Evolutionary conservation across 2,329 filamentous ascomycete genomes (phyloP).

Genomic region (Claviceps sorghi): DNA sequence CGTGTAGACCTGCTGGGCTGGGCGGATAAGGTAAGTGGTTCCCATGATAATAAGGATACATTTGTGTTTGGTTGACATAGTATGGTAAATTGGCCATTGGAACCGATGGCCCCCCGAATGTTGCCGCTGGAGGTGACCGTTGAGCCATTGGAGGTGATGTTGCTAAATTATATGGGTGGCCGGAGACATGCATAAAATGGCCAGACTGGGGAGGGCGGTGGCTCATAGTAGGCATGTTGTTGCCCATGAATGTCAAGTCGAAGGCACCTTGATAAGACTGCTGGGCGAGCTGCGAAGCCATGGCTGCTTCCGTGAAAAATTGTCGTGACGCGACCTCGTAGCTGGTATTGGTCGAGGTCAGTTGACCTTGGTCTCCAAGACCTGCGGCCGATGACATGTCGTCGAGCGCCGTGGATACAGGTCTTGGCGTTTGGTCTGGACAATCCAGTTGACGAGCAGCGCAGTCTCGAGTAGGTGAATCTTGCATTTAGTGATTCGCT

Average conservation of each 20-base stretch:
- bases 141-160: constrained; percentile 24
- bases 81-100: constrained; percentile 28
- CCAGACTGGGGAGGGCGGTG: constrained; percentile 19
- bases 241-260: constrained; percentile 32
- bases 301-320: constrained; percentile 23
- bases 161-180: constrained; percentile 20
- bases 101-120: constrained; percentile 26
- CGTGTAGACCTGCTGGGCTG: constrained; percentile 20
- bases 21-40: constrained; percentile 24
- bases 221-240: constrained; percentile 26
- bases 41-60: constrained; percentile 29
- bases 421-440: not conserved
- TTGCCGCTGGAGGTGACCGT: constrained; percentile 24
- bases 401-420: not conserved
- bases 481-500: not conserved
- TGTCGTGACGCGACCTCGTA: not conserved
- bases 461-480: not conserved
- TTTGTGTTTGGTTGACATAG: constrained; percentile 31
- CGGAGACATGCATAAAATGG: constrained; percentile 21
- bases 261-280: constrained; percentile 21
- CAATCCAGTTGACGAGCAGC: not conserved
- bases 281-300: constrained; percentile 18
- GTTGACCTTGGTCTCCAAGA: not conserved
- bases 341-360: not conserved
- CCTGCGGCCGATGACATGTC: not conserved